Conservation (phyloP, 306 rosid genomes). For the Vigna nakashimae region DNA sequence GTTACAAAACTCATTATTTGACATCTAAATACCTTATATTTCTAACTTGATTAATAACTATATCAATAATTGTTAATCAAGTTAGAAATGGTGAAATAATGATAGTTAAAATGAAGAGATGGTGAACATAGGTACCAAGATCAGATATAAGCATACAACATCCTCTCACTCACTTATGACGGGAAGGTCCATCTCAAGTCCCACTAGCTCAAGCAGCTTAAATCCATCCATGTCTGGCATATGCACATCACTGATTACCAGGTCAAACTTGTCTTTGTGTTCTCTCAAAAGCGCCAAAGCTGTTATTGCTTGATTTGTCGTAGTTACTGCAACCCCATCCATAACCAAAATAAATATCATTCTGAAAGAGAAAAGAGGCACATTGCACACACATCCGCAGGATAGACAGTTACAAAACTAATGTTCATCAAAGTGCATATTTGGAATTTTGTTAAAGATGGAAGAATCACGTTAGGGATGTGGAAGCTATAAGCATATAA, state of each 20-base stretch:
- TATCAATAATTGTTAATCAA: slow-evolving; percentile 1
- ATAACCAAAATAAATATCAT: slow-evolving; percentile 37
- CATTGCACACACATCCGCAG: slow-evolving; percentile 12
- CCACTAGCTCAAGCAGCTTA: slow-evolving; percentile 94
- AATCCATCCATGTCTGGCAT: slow-evolving; percentile 99
- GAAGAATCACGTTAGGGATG: too few species aligned
- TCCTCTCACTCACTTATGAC: slow-evolving; percentile 76
- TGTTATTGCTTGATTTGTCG: slow-evolving; percentile 75
- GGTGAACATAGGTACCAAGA: slow-evolving; percentile 10
- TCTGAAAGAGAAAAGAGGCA: neutral
- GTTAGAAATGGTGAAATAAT: neutral
- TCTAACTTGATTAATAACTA: slow-evolving; percentile 12
- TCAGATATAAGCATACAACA: neutral
- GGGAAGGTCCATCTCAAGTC: slow-evolving; percentile 99
- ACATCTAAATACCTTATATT: slow-evolving; percentile 21
- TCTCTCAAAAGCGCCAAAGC: slow-evolving; percentile 90
- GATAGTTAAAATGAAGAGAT: neutral
- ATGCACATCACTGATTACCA: slow-evolving; percentile 96
- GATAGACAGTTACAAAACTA: neutral
- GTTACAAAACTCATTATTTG: slow-evolving; percentile 17
- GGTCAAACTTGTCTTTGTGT: slow-evolving; percentile 81
- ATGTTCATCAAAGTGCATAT: neutral
- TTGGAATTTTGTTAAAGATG: too few species aligned
- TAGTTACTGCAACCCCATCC: slow-evolving; percentile 71
- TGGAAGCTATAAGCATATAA: too few species aligned